Evolutionary conservation across 2,329 filamentous ascomycete genomes (phyloP).

Genomic region (Pseudopyricularia javanii): DNA sequence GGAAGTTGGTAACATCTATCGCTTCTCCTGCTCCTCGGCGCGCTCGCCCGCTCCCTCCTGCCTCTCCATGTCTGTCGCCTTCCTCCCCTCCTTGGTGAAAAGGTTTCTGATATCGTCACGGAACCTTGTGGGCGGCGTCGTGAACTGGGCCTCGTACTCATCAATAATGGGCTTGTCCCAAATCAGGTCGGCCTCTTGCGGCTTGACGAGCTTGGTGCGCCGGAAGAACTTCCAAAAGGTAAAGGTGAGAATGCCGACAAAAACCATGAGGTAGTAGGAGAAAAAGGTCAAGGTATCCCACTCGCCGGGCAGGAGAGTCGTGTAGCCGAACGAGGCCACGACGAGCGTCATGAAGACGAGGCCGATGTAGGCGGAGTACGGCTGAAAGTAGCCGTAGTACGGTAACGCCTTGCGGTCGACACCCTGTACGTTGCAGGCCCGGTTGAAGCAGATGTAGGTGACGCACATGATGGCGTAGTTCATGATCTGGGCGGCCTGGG

Average conservation of each 20-base stretch:
- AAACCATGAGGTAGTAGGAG: slow-evolving; percentile 44
- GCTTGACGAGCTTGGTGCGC: slow-evolving; percentile 8
- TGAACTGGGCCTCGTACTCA: slow-evolving; percentile 23
- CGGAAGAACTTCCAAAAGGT: slow-evolving; percentile 52
- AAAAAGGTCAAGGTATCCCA: slow-evolving; percentile 37
- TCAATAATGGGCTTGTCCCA: slow-evolving; percentile 11
- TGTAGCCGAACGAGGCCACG: slow-evolving; percentile 43
- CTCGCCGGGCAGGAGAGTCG: slow-evolving; percentile 22
- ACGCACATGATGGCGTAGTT: slow-evolving; percentile 44
- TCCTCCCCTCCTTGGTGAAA: neutral
- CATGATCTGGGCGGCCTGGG: slow-evolving; percentile 47
- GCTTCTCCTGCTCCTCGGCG: too few species aligned
- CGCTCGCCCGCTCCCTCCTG: neutral
- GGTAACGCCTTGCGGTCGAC: slow-evolving; percentile 39
- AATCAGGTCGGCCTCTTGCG: slow-evolving; percentile 11
- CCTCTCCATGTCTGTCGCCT: neutral
- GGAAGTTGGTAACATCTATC: too few species aligned
- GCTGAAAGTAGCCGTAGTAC: slow-evolving; percentile 43
- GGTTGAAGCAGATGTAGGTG: slow-evolving; percentile 46
- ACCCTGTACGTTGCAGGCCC: slow-evolving; percentile 40
- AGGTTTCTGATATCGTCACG: neutral
- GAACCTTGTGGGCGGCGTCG: neutral
- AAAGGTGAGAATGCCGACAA: slow-evolving; percentile 40
- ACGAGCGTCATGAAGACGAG: slow-evolving; percentile 27
- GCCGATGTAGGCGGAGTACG: slow-evolving; percentile 38